These are phyloP conservation scores for Lentinula aciculospora DNA, from an alignment of 768 basidiomycete genomes.

Conservation along the genomic window DNA sequence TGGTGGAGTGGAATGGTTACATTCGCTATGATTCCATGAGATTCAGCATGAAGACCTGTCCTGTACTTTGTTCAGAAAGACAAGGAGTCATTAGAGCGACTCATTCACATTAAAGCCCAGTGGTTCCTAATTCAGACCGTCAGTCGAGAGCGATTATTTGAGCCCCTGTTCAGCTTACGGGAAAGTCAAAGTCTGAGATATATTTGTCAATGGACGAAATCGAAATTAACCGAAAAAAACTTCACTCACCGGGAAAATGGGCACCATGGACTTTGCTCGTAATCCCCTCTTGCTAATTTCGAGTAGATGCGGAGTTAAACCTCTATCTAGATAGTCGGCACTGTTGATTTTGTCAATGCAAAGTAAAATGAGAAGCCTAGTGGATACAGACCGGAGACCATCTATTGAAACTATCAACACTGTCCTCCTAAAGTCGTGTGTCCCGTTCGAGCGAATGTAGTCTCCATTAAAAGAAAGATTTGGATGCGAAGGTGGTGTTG, in stretches of 20 bases:
- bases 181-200: constrained; percentile 73
- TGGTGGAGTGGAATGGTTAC: constrained; percentile 27
- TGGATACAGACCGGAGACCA: constrained; percentile 56
- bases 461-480: constrained; percentile 31
- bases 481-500: constrained; percentile 17
- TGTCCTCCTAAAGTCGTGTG: constrained; percentile 75
- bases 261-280: constrained; percentile 82
- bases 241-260: constrained; percentile 75
- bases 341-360: constrained; percentile 29
- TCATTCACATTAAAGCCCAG: constrained; percentile 74
- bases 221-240: background rate
- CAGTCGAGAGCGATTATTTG: background rate
- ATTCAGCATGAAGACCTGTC: constrained; percentile 87
- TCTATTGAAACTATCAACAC: constrained; percentile 86
- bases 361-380: background rate
- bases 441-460: constrained; percentile 66
- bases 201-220: background rate
- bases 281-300: constrained; percentile 77
- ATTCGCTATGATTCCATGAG: constrained; percentile 89
- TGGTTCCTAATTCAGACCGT: constrained; percentile 56
- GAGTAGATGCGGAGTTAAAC: constrained; percentile 78
- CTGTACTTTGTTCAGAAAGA: constrained; percentile 28
- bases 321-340: constrained; percentile 83
- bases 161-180: constrained; percentile 49
- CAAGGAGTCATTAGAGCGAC: background rate